Evolutionary conservation across 75 land plant genomes (phyloP), one percentile per base, ranked within the genome.

Genomic region (Ceratopteris richardii): DNA sequence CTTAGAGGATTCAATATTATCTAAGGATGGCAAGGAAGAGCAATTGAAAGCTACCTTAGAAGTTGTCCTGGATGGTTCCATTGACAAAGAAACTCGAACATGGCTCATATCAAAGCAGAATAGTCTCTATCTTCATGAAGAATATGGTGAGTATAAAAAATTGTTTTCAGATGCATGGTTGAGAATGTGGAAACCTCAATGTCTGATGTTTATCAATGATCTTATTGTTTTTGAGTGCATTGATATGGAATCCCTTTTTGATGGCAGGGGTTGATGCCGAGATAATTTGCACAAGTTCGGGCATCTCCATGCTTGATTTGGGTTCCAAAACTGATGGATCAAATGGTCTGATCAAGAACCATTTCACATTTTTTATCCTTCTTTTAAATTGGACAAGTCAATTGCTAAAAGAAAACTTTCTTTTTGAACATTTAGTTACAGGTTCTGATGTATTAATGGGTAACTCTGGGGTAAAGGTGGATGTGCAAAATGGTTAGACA

Each of bases 91-190:
- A 26, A 70, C 61, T 19, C 68, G 60, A 25, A 57, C 43, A 28
- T 70, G 69, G 70, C 61, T 70, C 27, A 29, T 37, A 31, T 70
- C 69, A n/a, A 66, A 56, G 70, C 73, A 64, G 37, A 66, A 56
- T 12, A 29, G 30, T 28, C 20, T 21, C 0, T 56, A 66, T 22
- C 51, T 70, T 16, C 59, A 29, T n/a, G 73, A 70, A 50, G 73
- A 70, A 44, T 70, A 55, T 58, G 73, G 73, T 70, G 55, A 29
- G 57, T 30, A 0, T 3, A 5, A n/a, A 7, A n/a, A 14, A 3
- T 58, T 53, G 22, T 63, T 1, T 30, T 1, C 37, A 33, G 37
- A 33, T 33, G 37, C 37, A 33, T 4, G 37, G 9, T 33, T 33
- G 9, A 9, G 37, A 9, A 3, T 9, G 9, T 4, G 9, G 18